These are phyloP conservation scores for Coniochaeta hoffmannii DNA, from an alignment of 2,329 filamentous ascomycete species.

Conservation along the genomic window DNA sequence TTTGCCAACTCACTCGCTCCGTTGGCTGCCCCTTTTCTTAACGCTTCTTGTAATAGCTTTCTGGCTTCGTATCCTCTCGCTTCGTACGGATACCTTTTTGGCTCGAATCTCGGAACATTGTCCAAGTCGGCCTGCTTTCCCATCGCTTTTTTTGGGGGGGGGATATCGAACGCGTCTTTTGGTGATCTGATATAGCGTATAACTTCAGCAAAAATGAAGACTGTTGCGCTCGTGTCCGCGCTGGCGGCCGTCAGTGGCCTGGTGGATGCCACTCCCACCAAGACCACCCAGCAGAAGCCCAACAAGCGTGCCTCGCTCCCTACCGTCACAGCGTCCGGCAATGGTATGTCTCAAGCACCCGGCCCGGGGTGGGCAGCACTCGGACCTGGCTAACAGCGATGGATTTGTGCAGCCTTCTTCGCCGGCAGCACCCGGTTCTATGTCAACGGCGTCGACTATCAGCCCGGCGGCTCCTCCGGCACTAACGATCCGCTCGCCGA, in stretches of 20 bases:
- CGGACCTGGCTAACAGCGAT: slow-evolving; percentile 12
- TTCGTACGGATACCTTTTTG: background rate
- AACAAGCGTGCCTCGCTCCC: slow-evolving; percentile 43
- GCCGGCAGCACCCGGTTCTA: slow-evolving; percentile 47
- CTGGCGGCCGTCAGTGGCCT: slow-evolving; percentile 34
- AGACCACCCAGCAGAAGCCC: slow-evolving; percentile 37
- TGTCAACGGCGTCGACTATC: slow-evolving; percentile 54
- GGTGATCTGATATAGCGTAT: background rate
- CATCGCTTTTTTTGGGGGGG: slow-evolving; percentile 5
- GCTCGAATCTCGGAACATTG: too few relatives aligned
- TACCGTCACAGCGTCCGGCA: slow-evolving; percentile 46
- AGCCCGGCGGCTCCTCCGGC: slow-evolving; percentile 50
- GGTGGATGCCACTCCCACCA: slow-evolving; percentile 42
- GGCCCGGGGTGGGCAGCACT: background rate
- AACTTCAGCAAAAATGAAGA: slow-evolving; percentile 38
- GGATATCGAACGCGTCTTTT: slow-evolving; percentile 1
- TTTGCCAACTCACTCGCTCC: slow-evolving; percentile 10
- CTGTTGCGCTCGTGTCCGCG: slow-evolving; percentile 36
- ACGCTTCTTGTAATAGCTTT: slow-evolving; percentile 4
- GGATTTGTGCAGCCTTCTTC: slow-evolving; percentile 42
- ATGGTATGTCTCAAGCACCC: slow-evolving; percentile 35
- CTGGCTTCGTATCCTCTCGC: slow-evolving; percentile 5
- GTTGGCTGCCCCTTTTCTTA: slow-evolving; percentile 5
- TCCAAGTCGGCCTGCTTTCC: too few relatives aligned
- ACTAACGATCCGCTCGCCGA: slow-evolving; percentile 72